phyloP scores from a whole-genome alignment of 2,329 filamentous ascomycete species.

The Venturia asperata region DNA sequence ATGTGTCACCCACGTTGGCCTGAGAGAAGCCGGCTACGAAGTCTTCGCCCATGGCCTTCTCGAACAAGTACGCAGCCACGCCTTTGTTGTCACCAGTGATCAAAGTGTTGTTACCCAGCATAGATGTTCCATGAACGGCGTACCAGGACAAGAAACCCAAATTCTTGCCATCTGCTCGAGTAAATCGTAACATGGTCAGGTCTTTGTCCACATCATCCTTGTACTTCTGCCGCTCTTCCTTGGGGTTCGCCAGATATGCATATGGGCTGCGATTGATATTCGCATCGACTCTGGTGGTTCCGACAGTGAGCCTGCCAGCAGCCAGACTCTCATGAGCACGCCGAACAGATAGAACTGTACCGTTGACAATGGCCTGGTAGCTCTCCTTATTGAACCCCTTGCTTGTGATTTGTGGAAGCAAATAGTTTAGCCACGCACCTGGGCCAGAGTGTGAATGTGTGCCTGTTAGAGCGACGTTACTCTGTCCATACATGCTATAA shows the following conservation, averaged over 20 bases:
- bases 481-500: conserved; percentile 66
- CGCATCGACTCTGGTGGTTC: conserved; percentile 60
- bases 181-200: conserved; percentile 73
- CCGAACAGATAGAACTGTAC: conserved; percentile 72
- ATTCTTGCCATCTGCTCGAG: conserved; percentile 65
- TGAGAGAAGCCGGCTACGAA: conserved; percentile 93
- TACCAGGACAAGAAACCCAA: conserved; percentile 86
- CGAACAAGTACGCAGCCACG: conserved; percentile 78
- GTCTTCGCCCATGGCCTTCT: conserved; percentile 56
- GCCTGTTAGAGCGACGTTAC: conserved; percentile 83
- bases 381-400: conserved; percentile 80
- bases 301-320: conserved; percentile 64
- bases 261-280: conserved; percentile 87
- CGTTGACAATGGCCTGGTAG: conserved; percentile 82
- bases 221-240: conserved; percentile 65
- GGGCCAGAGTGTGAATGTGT: conserved; percentile 92
- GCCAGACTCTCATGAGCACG: conserved; percentile 67
- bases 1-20: conserved; percentile 83
- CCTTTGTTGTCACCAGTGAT: conserved; percentile 96
- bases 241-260: conserved; percentile 80
- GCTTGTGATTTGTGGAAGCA: conserved; percentile 84
- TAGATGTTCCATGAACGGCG: conserved; percentile 82
- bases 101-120: conserved; percentile 86
- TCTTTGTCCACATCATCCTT: conserved; percentile 62
- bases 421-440: conserved; percentile 89